Evolutionary conservation across 179 eudicot genomes (phyloP).

Genomic region (Silene coronaria): DNA sequence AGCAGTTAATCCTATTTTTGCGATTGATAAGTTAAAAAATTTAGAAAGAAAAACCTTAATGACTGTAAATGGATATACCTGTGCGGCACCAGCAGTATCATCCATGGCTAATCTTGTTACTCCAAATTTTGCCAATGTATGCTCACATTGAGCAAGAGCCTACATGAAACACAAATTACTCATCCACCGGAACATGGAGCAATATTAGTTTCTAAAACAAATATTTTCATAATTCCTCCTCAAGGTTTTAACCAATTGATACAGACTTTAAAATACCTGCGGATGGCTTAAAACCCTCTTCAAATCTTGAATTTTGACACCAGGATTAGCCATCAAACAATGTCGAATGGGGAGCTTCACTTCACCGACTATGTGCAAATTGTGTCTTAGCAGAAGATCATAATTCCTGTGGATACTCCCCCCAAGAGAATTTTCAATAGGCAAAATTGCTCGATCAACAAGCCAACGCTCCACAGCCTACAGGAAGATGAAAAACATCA

Average conservation of each 20-base stretch:
- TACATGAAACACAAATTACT: conserved; percentile 22
- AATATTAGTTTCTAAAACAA: background rate
- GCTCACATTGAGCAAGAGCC: conserved; percentile 99
- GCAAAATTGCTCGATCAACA: conserved; percentile 94
- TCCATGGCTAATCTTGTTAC: conserved; percentile 84
- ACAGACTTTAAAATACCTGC: conserved; percentile 43
- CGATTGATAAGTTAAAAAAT: background rate
- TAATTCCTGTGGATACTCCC: conserved; percentile 97
- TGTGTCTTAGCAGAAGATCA: conserved; percentile 79
- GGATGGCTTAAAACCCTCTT: conserved; percentile 92
- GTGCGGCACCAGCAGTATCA: conserved; percentile 99
- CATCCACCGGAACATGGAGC: conserved; percentile 1
- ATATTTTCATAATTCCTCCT: background rate
- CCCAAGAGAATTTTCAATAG: conserved; percentile 93
- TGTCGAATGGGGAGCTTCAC: conserved; percentile 87
- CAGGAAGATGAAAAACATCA: conserved; percentile 5
- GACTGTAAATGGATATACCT: conserved; percentile 35
- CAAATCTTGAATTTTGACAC: conserved; percentile 62
- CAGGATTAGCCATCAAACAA: conserved; percentile 81
- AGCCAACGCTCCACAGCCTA: conserved; percentile 94
- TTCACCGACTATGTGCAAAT: conserved; percentile 94
- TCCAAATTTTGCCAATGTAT: conserved; percentile 66
- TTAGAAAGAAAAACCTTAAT: background rate
- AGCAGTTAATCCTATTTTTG: background rate
- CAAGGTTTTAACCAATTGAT: background rate